Percentiles rank a stretch among this genome's conserved stretches.
phyloP scores from a whole-genome alignment of 768 basidiomycete genomes.

The Rhodotorula babjevae region DNA sequence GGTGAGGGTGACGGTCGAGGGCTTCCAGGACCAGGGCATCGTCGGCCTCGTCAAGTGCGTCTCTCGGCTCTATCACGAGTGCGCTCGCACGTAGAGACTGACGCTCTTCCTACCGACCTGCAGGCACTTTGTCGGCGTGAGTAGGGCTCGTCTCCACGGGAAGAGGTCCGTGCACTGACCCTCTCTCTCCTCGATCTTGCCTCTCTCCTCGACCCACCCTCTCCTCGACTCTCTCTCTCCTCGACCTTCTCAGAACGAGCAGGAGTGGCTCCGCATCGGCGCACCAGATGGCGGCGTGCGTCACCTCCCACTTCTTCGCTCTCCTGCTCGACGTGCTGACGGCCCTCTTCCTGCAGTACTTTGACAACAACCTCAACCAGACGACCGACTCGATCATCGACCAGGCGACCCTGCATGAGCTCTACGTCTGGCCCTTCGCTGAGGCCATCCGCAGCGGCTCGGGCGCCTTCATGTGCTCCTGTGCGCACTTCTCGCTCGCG shows the following conservation, averaged over 20 bases:
- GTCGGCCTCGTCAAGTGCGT: slow-evolving; percentile 52
- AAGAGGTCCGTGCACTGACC: too few relatives aligned
- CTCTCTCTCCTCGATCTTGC: too few relatives aligned
- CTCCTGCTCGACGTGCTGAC: too few relatives aligned
- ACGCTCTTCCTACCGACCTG: not conserved
- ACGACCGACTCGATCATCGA: slow-evolving; percentile 52
- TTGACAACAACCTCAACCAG: slow-evolving; percentile 43
- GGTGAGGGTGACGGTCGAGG: slow-evolving; percentile 14
- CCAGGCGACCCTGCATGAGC: slow-evolving; percentile 44
- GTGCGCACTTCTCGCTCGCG: slow-evolving; percentile 42
- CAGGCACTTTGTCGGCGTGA: slow-evolving; percentile 55
- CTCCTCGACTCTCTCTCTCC: not conserved
- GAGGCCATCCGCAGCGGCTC: slow-evolving; percentile 19
- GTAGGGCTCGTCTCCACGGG: too few relatives aligned
- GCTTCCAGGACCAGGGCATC: slow-evolving; percentile 40
- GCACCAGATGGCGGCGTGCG: slow-evolving; percentile 1
- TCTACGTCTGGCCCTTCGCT: slow-evolving; percentile 24
- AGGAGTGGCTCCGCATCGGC: slow-evolving; percentile 47
- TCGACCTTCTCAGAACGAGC: slow-evolving; percentile 45
- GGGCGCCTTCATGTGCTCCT: slow-evolving; percentile 34
- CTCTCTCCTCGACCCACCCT: not conserved
- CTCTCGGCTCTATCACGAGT: not conserved
- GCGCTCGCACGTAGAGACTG: not conserved
- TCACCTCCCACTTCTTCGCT: too few relatives aligned
- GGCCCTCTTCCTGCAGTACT: slow-evolving; percentile 1